A percentile compares a stretch with the other conserved stretches of the same genome.
These are phyloP conservation scores for Hyphopichia pseudoburtonii DNA, from an alignment of 1,139 yeast genomes.

Conservation along the genomic window DNA sequence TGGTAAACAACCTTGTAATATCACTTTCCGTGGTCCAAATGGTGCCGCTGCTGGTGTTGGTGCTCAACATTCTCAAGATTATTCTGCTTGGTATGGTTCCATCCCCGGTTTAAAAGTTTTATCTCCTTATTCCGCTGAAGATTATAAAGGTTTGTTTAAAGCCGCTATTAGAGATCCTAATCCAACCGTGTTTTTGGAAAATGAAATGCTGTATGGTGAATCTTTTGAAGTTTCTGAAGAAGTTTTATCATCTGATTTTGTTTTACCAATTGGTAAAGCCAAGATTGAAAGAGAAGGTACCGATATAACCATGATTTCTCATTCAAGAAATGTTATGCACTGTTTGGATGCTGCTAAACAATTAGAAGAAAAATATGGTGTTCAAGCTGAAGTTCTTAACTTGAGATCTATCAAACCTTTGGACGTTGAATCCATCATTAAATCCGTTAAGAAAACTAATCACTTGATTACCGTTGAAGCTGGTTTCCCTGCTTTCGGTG, in stretches of 20 bases:
- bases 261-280: constrained; percentile 93
- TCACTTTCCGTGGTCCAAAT: constrained; percentile 98
- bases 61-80: constrained; percentile 99
- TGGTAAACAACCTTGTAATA: constrained; percentile 95
- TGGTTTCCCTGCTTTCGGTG: constrained; percentile 98
- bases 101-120: constrained; percentile 97
- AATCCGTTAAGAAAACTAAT: constrained; percentile 94
- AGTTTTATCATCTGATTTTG: constrained; percentile 82
- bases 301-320: constrained; percentile 86
- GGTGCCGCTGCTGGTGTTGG: constrained; percentile 99
- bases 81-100: constrained; percentile 96
- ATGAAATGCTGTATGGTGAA: constrained; percentile 93
- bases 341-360: constrained; percentile 88
- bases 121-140: constrained; percentile 95
- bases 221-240: constrained; percentile 88
- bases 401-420: constrained; percentile 96
- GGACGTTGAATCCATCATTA: constrained; percentile 83
- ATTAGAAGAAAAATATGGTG: constrained; percentile 80
- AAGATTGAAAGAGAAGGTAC: constrained; percentile 91
- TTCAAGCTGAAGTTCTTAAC: constrained; percentile 91
- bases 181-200: constrained; percentile 94
- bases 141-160: constrained; percentile 92
- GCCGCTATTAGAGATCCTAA: constrained; percentile 98
- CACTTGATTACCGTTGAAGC: constrained; percentile 95
- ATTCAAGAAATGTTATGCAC: constrained; percentile 85